Percentiles rank a stretch among this genome's conserved stretches.
These are phyloP conservation scores for Cordyceps tenuipes DNA, from an alignment of 2,329 filamentous ascomycete genomes.

Conservation along the genomic window DNA sequence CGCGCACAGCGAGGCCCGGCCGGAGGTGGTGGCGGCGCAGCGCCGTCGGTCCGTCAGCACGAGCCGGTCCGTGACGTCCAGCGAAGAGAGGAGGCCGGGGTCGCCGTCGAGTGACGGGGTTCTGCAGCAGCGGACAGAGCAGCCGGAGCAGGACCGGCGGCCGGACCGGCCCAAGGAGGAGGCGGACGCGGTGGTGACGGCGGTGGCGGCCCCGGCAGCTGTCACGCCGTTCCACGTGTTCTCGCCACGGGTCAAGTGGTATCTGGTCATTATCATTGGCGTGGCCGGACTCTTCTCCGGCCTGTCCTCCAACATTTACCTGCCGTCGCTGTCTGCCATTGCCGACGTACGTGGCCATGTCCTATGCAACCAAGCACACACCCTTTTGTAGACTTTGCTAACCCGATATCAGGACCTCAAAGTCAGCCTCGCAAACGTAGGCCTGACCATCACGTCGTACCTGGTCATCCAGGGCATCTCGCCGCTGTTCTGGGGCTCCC, in stretches of 20 bases:
- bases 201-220: not conserved
- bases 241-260: slow-evolving; percentile 25
- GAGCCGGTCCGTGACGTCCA: not conserved
- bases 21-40: not conserved
- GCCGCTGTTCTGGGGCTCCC: slow-evolving; percentile 38
- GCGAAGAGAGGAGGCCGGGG: not conserved
- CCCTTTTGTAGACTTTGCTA: not conserved
- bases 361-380: not conserved
- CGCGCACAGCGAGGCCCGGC: not conserved
- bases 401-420: slow-evolving; percentile 19
- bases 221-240: not conserved
- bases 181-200: not conserved
- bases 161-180: not conserved
- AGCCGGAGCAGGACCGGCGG: not conserved
- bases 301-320: slow-evolving; percentile 43
- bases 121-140: not conserved
- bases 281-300: slow-evolving; percentile 45
- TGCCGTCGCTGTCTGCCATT: slow-evolving; percentile 34
- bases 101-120: not conserved
- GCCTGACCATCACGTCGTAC: slow-evolving; percentile 37
- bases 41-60: not conserved
- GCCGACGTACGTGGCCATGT: slow-evolving; percentile 18
- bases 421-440: slow-evolving; percentile 24
- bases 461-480: slow-evolving; percentile 43
- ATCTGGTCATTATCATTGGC: slow-evolving; percentile 40